Base-by-base conservation (phyloP, 2,329 filamentous ascomycete species). In the Myrmaecium sp. region DNA sequence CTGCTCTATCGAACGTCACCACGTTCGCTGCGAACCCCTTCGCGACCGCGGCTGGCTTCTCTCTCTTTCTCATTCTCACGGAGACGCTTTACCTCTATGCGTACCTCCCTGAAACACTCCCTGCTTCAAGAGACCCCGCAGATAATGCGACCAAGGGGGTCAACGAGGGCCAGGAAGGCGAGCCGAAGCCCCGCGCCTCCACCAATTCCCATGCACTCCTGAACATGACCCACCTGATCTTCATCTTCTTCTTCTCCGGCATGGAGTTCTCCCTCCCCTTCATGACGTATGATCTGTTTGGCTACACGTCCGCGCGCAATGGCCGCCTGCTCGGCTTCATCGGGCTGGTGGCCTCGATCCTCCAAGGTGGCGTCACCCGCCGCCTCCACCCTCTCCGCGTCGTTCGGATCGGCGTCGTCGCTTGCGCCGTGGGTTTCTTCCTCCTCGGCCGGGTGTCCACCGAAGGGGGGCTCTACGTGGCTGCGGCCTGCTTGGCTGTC, bases 191-290 rank as follows among this genome's bases (percentile, higher is more conserved):
- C 1, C 41, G 29, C 27, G 37, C 35, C 2, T 63, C 77, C 31
- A 92, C 81, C 3, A 95, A 95, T 54, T 82, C 77, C 3, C 82
- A 89, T 38, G 55, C 69, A 16, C 49, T 92, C 8, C 70, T 98
- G 24, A 94, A 94, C 47, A 55, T 75, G 2, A 74, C 81, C 0
- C 89, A 98, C 52, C 77, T 95, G 44, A 57, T 75, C 24, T 98
- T 98, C 52, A 72, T 98, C 32, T 71, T 98, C 8, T 93, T 93
- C 55, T 98, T 98, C 56, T 93, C 82, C 2, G 89, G 89, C 33
- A 86, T 98, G 77, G 89, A 98, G 49, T 95, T 93, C 52, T 93
- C 83, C 1, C 66, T 98, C 3, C 84, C 89, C 0, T 98, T 98
- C 51, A 84, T 98, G 71, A 95, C 86, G 0, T 92, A 89, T 42